Evolutionary conservation across 1,284 basidiomycete species (phyloP).

Genomic region (Moesziomyces sp.): DNA sequence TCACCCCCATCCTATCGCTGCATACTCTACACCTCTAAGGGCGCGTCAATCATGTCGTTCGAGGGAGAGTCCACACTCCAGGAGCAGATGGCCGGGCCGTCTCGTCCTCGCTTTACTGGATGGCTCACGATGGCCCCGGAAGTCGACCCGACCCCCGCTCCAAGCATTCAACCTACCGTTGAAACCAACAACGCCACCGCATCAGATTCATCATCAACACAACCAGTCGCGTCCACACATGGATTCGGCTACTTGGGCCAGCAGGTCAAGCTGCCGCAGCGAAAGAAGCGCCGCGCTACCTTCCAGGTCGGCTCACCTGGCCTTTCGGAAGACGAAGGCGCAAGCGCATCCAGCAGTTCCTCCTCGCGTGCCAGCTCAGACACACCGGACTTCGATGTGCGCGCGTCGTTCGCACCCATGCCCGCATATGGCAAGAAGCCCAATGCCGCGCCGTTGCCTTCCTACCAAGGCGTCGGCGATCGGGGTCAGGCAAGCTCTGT

Average conservation of each 20-base stretch:
- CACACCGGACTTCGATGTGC: constrained; percentile 50
- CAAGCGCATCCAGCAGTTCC: constrained; percentile 10
- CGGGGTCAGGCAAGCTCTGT: neutral
- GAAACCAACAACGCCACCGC: constrained; percentile 1
- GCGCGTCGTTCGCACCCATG: constrained; percentile 59
- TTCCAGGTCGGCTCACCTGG: constrained; percentile 50
- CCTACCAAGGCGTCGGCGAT: constrained; percentile 26
- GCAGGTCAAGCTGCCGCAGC: constrained; percentile 26
- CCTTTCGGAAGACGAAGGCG: constrained; percentile 34
- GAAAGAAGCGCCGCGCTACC: constrained; percentile 32
- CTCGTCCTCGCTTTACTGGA: constrained; percentile 47
- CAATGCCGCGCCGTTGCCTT: constrained; percentile 2
- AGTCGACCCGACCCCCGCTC: constrained; percentile 23
- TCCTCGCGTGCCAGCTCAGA: constrained; percentile 39
- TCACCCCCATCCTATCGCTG: neutral
- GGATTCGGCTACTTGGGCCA: constrained; percentile 35
- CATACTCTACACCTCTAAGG: neutral
- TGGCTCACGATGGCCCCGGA: constrained; percentile 61
- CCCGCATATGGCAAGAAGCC: constrained; percentile 32
- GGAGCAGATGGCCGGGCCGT: constrained; percentile 39
- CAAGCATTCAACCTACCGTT: neutral
- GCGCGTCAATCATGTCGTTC: constrained; percentile 16
- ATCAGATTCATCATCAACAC: constrained; percentile 4
- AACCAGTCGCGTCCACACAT: constrained; percentile 28
- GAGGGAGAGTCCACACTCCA: constrained; percentile 21